Evolutionary conservation across 352 stramenopile species (phyloP).

Genomic region (Saprolegnia parasitica): DNA sequence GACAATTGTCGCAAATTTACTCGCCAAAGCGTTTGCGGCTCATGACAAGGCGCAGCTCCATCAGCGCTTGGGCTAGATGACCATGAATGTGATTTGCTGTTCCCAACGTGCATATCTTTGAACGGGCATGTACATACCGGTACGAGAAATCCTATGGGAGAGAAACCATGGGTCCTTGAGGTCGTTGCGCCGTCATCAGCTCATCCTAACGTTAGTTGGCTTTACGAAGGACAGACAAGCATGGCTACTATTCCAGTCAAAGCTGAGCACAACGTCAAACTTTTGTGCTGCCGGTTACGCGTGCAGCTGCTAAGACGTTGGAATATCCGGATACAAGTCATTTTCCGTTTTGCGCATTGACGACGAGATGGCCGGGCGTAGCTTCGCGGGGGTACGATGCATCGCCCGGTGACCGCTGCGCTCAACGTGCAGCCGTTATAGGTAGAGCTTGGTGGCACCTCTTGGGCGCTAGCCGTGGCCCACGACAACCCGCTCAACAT

Average conservation of each 20-base stretch:
- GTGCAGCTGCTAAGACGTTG: too few relatives aligned
- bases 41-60: neutral
- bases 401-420: neutral
- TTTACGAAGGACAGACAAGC: too few relatives aligned
- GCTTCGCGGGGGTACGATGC: slow-evolving; percentile 11
- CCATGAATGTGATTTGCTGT: neutral
- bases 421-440: slow-evolving; percentile 7
- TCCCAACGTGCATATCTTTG: too few relatives aligned
- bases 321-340: neutral
- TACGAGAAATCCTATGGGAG: too few relatives aligned
- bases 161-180: too few relatives aligned
- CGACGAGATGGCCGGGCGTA: neutral
- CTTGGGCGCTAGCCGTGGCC: slow-evolving; percentile 91
- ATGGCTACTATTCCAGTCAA: too few relatives aligned
- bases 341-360: neutral
- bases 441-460: slow-evolving; percentile 94
- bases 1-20: slow-evolving; percentile 70
- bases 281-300: too few relatives aligned
- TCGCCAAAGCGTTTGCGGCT: slow-evolving; percentile 61
- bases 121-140: too few relatives aligned
- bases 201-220: too few relatives aligned
- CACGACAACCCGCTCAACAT: slow-evolving; percentile 86
- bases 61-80: neutral
- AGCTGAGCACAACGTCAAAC: too few relatives aligned
- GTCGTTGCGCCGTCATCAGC: too few relatives aligned